Base-by-base conservation (phyloP, 2,329 filamentous ascomycete genomes). In the Aspergillus fructus region DNA sequence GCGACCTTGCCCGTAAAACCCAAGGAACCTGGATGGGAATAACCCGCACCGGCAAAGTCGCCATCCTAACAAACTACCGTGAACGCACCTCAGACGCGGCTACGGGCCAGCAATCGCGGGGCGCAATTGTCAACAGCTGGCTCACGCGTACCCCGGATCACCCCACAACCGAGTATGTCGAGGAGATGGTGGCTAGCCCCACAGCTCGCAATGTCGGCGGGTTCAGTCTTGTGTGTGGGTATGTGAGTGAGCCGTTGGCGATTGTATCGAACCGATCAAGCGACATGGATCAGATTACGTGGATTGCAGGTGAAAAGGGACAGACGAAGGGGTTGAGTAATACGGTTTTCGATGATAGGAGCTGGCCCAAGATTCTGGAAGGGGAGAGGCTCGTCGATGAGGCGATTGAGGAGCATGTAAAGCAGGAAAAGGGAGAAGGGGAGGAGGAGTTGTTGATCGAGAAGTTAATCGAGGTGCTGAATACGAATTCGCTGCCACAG, bases 1-100 rank as follows among this genome's bases (percentile, higher is more conserved):
- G 84, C 45, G 85, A 88, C 67, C 76, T 87, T 11, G 82, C 85
- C 48, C 82, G 85, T 24, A 69, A 79, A 13, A 81, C 78, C 40
- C 83, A 84, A 54, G 85, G 85, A 21, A 88, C 85, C 59, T 88
- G 85, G 85, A 80, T 88, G 48, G 85, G 84, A 19, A 76, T 88
- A 56, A 87, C 84, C 8, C 79, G 76, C 33, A 78, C 85, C 61
- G 85, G 85, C 27, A 83, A 84, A 56, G 68, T 88, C 47, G 84
- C 85, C 3, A 81, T 86, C 5, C 76, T 88, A 33, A 88, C 85
- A 49, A 88, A 88, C 70, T 88, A 85, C 68, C 83, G 83, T 40
- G 85, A 87, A 68, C 74, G 80, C 27, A 72, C 74, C 23, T 72
- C 79, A 17, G 70, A 79, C 24, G 68, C 77, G 45, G 78, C 79